Evolutionary conservation across 2,329 filamentous ascomycete species (phyloP).

Genomic region (Blastomyces gilchristii): DNA sequence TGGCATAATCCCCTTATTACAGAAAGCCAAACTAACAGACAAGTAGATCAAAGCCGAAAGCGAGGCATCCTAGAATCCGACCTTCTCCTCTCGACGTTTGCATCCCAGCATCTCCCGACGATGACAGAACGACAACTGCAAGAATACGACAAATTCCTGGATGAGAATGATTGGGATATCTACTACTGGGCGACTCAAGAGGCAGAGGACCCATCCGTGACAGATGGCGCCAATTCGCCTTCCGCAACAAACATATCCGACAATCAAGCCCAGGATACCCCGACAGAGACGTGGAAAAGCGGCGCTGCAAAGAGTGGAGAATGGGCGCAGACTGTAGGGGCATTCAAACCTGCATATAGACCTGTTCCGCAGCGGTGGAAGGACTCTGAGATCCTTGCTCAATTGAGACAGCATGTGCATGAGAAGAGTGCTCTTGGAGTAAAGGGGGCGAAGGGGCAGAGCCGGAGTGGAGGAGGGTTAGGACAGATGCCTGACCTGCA

Average conservation of each 20-base stretch:
- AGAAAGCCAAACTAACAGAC: background rate
- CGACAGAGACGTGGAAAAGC: constrained; percentile 41
- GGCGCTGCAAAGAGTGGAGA: constrained; percentile 56
- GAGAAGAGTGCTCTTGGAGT: constrained; percentile 49
- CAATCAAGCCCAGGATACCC: constrained; percentile 26
- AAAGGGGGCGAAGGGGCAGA: constrained; percentile 31
- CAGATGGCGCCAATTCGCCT: constrained; percentile 41
- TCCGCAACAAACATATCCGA: background rate
- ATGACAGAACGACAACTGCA: constrained; percentile 66
- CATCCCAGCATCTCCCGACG: constrained; percentile 60
- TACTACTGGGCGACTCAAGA: constrained; percentile 99
- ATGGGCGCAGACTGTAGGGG: constrained; percentile 93
- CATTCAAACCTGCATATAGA: constrained; percentile 85
- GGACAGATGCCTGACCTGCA: constrained; percentile 42
- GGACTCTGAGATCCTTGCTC: constrained; percentile 63
- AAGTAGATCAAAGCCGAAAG: constrained; percentile 86
- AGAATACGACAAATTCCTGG: constrained; percentile 85
- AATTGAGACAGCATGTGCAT: constrained; percentile 73
- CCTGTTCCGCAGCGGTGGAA: constrained; percentile 81
- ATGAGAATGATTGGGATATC: constrained; percentile 99
- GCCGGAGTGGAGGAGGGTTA: constrained; percentile 31
- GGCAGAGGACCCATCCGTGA: constrained; percentile 44
- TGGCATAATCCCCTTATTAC: background rate
- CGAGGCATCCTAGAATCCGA: constrained; percentile 92
- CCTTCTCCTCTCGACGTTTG: constrained; percentile 92